Percentiles rank a stretch among this genome's conserved stretches.
Evolutionary conservation across 2,329 filamentous ascomycete genomes (phyloP).

Genomic region (Aspergillus fructus): DNA sequence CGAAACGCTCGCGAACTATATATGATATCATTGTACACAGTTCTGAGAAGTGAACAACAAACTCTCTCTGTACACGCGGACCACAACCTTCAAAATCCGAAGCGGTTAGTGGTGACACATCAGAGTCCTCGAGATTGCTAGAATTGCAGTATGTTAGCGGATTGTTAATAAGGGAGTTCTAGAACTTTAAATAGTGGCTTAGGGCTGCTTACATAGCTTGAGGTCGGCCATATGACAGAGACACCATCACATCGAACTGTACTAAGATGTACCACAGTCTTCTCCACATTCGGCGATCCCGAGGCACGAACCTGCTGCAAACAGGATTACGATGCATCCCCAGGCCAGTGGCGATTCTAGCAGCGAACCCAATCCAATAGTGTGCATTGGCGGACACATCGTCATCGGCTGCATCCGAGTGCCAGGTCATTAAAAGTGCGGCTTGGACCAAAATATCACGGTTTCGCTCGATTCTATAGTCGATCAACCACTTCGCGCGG

Average conservation of each 20-base stretch:
- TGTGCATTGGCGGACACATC: slow-evolving; percentile 56
- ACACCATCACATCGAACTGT: slow-evolving; percentile 46
- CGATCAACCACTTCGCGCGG: slow-evolving; percentile 54
- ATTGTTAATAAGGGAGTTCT: not conserved
- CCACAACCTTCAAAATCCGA: slow-evolving; percentile 51
- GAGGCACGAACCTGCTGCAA: slow-evolving; percentile 40
- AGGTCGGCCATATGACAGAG: slow-evolving; percentile 51
- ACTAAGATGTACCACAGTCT: slow-evolving; percentile 46
- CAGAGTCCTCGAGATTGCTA: slow-evolving; percentile 52
- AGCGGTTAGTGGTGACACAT: slow-evolving; percentile 46
- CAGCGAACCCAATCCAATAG: slow-evolving; percentile 55
- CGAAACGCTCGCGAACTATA: slow-evolving; percentile 44
- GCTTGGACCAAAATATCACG: slow-evolving; percentile 56
- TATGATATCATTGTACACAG: slow-evolving; percentile 53
- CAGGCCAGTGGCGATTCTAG: slow-evolving; percentile 53
- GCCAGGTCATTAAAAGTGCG: slow-evolving; percentile 56
- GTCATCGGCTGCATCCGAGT: slow-evolving; percentile 53
- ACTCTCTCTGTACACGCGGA: slow-evolving; percentile 44
- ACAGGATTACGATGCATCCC: slow-evolving; percentile 53
- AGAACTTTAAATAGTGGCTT: not conserved
- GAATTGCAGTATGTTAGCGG: not conserved
- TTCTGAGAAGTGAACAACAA: slow-evolving; percentile 50
- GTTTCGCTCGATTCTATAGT: slow-evolving; percentile 55
- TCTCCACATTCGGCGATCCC: slow-evolving; percentile 46
- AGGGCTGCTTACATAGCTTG: slow-evolving; percentile 46